Percentiles rank a stretch among this genome's conserved stretches.
phyloP scores from a whole-genome alignment of 1,284 basidiomycete species.

The Ceratobasidium papillatum region DNA sequence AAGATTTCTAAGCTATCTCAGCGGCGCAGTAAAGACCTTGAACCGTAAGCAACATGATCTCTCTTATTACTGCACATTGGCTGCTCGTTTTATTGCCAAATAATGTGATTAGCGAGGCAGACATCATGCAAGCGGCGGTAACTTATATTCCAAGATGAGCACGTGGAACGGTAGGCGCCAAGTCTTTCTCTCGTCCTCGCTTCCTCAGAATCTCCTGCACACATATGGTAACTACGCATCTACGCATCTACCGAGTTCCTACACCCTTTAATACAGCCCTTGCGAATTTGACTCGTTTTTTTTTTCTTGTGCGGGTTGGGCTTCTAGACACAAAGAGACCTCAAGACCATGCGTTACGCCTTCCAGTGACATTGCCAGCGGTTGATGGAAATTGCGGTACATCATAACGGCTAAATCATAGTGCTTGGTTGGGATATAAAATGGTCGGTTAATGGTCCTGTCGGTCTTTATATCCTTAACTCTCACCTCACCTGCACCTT shows the following conservation, averaged over 20 bases:
- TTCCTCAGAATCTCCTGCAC: not conserved
- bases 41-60: too few species aligned
- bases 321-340: not conserved
- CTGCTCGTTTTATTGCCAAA: too few species aligned
- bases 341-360: not conserved
- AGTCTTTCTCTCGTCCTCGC: not conserved
- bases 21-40: too few species aligned
- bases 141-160: not conserved
- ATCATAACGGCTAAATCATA: not conserved
- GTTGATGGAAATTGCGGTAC: not conserved
- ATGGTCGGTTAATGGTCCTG: not conserved
- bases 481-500: not conserved
- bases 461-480: too few species aligned
- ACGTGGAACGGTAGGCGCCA: constrained; percentile 2
- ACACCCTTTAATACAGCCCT: not conserved
- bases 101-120: not conserved
- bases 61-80: too few species aligned
- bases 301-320: not conserved
- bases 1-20: too few species aligned
- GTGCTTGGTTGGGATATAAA: constrained; percentile 10
- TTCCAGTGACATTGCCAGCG: not conserved
- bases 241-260: not conserved
- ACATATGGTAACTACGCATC: constrained; percentile 4
- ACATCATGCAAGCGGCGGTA: not conserved
- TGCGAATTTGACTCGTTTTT: not conserved